Percentiles rank a stretch among this genome's conserved stretches.
These are phyloP conservation scores for Purpureocillium takamizusanense DNA, from an alignment of 2,329 filamentous ascomycete species.

Conservation along the genomic window DNA sequence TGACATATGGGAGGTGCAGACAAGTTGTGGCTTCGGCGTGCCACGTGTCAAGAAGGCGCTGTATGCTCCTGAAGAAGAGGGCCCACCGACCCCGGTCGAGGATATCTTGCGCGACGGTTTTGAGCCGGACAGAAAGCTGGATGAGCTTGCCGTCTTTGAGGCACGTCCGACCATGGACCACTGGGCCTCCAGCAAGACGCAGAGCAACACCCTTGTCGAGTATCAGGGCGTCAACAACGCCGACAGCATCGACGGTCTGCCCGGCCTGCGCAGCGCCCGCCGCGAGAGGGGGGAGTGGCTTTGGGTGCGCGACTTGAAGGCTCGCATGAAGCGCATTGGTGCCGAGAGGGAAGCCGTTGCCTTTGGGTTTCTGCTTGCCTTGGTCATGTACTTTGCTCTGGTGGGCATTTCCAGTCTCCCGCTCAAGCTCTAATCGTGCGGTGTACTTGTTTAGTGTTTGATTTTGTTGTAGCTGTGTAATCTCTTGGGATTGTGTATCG, in stretches of 20 bases:
- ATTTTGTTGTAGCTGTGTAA: no score
- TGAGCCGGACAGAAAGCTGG: constrained; percentile 12
- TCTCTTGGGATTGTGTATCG: no score
- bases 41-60: constrained; percentile 38
- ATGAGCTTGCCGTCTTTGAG: constrained; percentile 34
- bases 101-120: constrained; percentile 15
- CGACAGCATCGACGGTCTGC: constrained; percentile 48
- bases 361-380: constrained; percentile 21
- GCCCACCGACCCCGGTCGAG: constrained; percentile 11
- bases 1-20: constrained; percentile 57
- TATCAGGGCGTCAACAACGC: constrained; percentile 50
- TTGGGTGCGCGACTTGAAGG: constrained; percentile 28
- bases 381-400: constrained; percentile 16
- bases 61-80: constrained; percentile 19
- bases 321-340: constrained; percentile 14
- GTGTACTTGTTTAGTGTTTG: no score
- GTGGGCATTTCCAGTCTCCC: constrained; percentile 4
- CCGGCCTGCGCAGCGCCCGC: constrained; percentile 45
- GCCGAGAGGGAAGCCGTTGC: constrained; percentile 22
- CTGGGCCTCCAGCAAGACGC: constrained; percentile 38
- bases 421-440: no score
- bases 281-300: constrained; percentile 37
- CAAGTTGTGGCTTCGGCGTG: constrained; percentile 57
- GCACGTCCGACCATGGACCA: constrained; percentile 47
- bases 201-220: constrained; percentile 37